Base-by-base conservation (phyloP, 495 filamentous ascomycete genomes). In the Penicillium longicatenatum region DNA sequence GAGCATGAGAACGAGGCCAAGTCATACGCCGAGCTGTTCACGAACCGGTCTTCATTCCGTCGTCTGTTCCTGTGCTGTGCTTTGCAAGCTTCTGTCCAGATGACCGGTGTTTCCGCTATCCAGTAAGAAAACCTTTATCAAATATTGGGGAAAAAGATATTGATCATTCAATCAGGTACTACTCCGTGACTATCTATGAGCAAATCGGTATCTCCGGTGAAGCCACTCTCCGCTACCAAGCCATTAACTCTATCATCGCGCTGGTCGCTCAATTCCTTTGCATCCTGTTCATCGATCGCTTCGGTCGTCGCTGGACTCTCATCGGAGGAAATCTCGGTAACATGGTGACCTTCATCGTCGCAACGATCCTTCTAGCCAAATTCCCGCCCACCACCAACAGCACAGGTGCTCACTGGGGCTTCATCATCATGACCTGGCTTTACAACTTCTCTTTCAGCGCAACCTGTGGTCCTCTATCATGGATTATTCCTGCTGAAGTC, bases 91-190 rank as follows among this genome's bases (percentile, higher is more conserved):
- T 84, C 83, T 1, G 79, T 84, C 16, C 88, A 91, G 62, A 86
- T 90, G 86, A 90, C 87, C 0, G 87, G 87, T 57, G 86, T 89
- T 4, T 84, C 81, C 4, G 87, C 87, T 0, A 89, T 90, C 63
- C 86, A 90, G 75, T 76, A 64, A 73, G 62, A 45, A 39, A n/a
- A 3, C 4, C 12, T 9, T 9, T 17, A 8, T 41, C 20, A 8
- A 30, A 8, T 1, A 39, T 22, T 45, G 31, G 33, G 30, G 29
- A 39, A 35, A 10, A 3, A 11, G 21, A 52, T 51, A 17, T 54
- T 50, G 35, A 50, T 50, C 35, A 12, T 19, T n/a, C 9, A 26
- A 14, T 11, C 49, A 76, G 73, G 62, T 89, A 91, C 65, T 90
- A 87, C 66, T 84, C 80, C 16, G 83, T 86, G n/a, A 76, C 64